Conservation (phyloP, 305 asterid species). For the Fraxinus platypoda region DNA sequence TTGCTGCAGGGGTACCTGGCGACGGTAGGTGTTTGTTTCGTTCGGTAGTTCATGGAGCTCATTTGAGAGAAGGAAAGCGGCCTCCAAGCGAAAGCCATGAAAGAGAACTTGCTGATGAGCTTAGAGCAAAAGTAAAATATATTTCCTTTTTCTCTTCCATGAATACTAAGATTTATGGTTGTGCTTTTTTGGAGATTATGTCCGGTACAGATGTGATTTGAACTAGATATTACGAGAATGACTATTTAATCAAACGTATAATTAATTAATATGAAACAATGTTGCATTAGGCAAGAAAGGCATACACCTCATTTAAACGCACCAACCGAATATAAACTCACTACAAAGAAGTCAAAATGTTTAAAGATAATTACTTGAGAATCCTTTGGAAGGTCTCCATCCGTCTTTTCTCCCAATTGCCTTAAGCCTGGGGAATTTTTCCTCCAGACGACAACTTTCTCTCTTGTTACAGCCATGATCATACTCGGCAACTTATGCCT, state of each 20-base stretch:
- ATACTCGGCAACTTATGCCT: neutral
- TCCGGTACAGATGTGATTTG: neutral
- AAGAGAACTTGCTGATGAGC: constrained; percentile 71
- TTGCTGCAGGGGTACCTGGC: constrained; percentile 61
- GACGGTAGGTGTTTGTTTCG: constrained; percentile 82
- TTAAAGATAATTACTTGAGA: neutral
- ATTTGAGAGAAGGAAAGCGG: constrained; percentile 54
- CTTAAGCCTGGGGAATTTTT: neutral
- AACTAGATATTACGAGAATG: neutral
- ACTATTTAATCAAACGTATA: neutral
- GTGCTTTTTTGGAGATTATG: constrained; percentile 10
- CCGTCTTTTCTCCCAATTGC: neutral
- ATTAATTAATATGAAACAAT: neutral
- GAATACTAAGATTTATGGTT: constrained; percentile 15
- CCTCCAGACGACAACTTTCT: neutral
- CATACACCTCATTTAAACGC: neutral
- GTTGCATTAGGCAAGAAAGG: neutral
- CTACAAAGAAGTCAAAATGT: neutral
- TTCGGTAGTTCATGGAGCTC: constrained; percentile 71
- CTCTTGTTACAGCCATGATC: neutral
- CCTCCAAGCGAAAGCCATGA: constrained; percentile 53
- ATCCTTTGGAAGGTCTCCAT: neutral
- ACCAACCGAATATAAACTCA: neutral
- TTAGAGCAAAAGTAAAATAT: constrained; percentile 47
- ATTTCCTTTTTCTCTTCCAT: neutral